Conservation (phyloP, 1,284 basidiomycete species). For the Phellinidium pouzarii region DNA sequence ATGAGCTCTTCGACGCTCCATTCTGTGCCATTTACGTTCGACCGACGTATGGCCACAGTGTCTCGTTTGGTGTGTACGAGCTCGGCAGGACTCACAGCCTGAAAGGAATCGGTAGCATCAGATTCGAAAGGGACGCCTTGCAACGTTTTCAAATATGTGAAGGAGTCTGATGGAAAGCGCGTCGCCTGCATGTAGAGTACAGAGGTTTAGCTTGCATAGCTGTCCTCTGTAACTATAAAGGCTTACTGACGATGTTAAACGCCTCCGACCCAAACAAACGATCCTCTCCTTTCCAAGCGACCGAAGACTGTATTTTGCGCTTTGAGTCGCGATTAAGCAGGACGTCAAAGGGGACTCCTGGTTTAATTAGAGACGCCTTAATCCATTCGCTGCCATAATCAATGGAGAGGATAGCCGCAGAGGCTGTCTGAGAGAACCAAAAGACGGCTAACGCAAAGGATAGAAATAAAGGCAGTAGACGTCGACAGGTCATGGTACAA, state of each 20-base stretch:
- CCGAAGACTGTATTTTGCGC: conserved; percentile 86
- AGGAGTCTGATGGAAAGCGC: conserved; percentile 85
- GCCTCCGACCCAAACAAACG: conserved; percentile 87
- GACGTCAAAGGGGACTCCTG: conserved; percentile 94
- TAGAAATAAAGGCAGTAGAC: conserved; percentile 7
- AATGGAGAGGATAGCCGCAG: conserved; percentile 69
- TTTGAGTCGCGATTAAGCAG: conserved; percentile 95
- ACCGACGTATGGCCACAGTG: conserved; percentile 51
- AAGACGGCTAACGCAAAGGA: conserved; percentile 9
- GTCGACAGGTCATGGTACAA: conserved; percentile 9
- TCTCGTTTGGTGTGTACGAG: conserved; percentile 51
- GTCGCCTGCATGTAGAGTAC: conserved; percentile 54
- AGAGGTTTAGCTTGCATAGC: neutral
- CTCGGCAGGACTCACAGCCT: conserved; percentile 57
- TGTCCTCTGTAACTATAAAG: conserved; percentile 3
- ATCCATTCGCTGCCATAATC: conserved; percentile 97
- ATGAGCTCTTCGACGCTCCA: conserved; percentile 89
- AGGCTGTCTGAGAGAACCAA: conserved; percentile 7
- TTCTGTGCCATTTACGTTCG: conserved; percentile 45
- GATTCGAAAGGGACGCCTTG: conserved; percentile 70
- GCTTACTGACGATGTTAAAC: conserved; percentile 69
- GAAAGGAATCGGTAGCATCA: conserved; percentile 55
- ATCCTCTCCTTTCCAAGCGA: conserved; percentile 85
- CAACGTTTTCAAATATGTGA: conserved; percentile 83
- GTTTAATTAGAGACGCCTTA: conserved; percentile 94